A percentile compares a stretch with the other conserved stretches of the same genome.
These are phyloP conservation scores for Immersiella caudata DNA, from an alignment of 495 filamentous ascomycete species.

Conservation along the genomic window DNA sequence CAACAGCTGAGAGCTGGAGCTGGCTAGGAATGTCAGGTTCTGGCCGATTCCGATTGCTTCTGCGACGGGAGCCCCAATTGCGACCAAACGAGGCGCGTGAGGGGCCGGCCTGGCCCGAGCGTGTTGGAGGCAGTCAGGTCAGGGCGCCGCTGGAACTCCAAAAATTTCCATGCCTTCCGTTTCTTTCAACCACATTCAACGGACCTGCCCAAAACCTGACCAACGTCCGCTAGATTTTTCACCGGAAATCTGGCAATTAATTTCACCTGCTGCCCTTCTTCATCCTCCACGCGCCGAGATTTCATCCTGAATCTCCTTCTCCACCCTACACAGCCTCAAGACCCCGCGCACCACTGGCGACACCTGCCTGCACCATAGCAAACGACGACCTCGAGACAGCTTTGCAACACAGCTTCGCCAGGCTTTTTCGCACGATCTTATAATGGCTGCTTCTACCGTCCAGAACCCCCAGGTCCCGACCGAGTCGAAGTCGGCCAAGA, in stretches of 20 bases:
- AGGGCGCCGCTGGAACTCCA: constrained; percentile 5
- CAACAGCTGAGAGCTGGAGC: not conserved
- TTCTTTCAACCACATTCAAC: not conserved
- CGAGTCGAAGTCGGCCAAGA: constrained; percentile 66
- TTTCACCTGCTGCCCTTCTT: not conserved
- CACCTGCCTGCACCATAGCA: not conserved
- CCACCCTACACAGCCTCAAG: constrained; percentile 6
- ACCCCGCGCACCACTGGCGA: not conserved
- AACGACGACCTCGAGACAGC: constrained; percentile 8
- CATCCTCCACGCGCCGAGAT: not conserved
- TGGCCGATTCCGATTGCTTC: constrained; percentile 38
- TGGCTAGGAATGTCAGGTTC: constrained; percentile 8
- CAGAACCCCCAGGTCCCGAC: constrained; percentile 53
- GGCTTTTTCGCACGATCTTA: constrained; percentile 24
- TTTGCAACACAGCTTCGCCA: constrained; percentile 9
- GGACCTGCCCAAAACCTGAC: constrained; percentile 4
- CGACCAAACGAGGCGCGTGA: constrained; percentile 27
- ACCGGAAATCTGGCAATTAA: constrained; percentile 21
- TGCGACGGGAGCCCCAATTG: constrained; percentile 18
- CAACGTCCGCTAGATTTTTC: constrained; percentile 15
- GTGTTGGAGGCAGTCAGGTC: not conserved
- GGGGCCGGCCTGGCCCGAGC: constrained; percentile 27
- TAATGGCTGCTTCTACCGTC: constrained; percentile 53
- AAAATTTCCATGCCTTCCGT: constrained; percentile 12
- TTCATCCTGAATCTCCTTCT: not conserved